Evolutionary conservation across 768 basidiomycete genomes (phyloP).

Genomic region (Clathrus columnatus): DNA sequence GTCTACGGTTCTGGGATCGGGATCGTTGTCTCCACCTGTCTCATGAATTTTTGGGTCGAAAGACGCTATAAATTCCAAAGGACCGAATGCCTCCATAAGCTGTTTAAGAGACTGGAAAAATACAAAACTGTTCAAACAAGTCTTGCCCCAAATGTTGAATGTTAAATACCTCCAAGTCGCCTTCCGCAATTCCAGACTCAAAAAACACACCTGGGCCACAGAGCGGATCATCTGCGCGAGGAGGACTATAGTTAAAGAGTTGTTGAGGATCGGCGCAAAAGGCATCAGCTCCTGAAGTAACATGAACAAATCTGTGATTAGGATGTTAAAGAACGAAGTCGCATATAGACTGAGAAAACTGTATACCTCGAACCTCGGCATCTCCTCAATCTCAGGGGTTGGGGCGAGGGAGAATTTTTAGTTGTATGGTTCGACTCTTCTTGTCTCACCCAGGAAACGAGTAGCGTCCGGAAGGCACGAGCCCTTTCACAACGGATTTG

Average conservation of each 20-base stretch:
- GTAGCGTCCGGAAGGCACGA: slow-evolving; percentile 62
- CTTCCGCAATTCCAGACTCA: not conserved
- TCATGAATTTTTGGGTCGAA: slow-evolving; percentile 16
- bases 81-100: slow-evolving; percentile 54
- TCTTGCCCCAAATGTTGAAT: not conserved
- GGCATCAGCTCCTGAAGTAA: slow-evolving; percentile 9
- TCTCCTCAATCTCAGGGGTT: slow-evolving; percentile 15
- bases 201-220: slow-evolving; percentile 8
- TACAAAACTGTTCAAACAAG: not conserved
- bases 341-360: slow-evolving; percentile 37
- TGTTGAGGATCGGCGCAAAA: not conserved
- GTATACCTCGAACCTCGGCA: slow-evolving; percentile 31
- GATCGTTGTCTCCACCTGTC: not conserved
- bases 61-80: slow-evolving; percentile 45
- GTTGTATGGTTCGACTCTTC: slow-evolving; percentile 8
- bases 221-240: slow-evolving; percentile 12
- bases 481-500: slow-evolving; percentile 71
- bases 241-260: not conserved
- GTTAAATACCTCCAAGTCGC: slow-evolving; percentile 1
- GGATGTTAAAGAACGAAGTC: not conserved
- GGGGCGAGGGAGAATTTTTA: slow-evolving; percentile 12
- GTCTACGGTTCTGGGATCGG: not conserved
- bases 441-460: slow-evolving; percentile 53
- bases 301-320: slow-evolving; percentile 8
- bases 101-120: slow-evolving; percentile 24